Base-by-base conservation (phyloP, 371 early-diverging fungal species). In the Mortierella sp. region DNA sequence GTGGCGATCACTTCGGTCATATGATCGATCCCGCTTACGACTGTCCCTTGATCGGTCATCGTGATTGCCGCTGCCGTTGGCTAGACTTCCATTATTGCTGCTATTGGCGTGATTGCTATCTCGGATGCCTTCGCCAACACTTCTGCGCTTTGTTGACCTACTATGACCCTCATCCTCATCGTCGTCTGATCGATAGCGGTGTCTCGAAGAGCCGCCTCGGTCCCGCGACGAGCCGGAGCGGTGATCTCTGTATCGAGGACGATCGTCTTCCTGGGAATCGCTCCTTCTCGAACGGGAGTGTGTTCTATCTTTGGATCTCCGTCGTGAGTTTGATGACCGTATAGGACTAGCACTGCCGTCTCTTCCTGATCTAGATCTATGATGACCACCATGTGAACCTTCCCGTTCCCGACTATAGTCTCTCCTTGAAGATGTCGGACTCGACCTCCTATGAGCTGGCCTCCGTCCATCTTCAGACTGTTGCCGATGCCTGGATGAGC, bases 131-230 rank as follows among this genome's bases (percentile, higher is more conserved):
- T 75, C 81, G 3, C 81, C 81, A 8, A 69, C 63, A 63, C 72
- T 75, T 4, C 81, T 68, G 13, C 81, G 81, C 69, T 80, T 80
- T 7, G 69, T 47, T 21, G 81, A 55, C 28, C 81, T 64, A 15
- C 69, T 24, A 10, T 78, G 78, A 19, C 70, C 43, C n/a, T 74
- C 72, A n/a, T 80, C 81, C n/a, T 75, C 76, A 10, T 80, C 81
- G 13, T 80, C 76, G 21, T 80, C 81, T 2, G 81, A 80, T n/a
- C 81, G 72, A 58, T 74, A 63, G 4, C 81, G 71, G 19, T 71
- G 75, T 52, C 72, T 52, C 13, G 78, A 77, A 0, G 78, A 70
- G 38, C 68, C 41, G n/a, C 68, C 58, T 0, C 81, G 72, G 48
- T 81, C 81, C 45, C 65, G 81, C 21, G 72, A 69, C 1, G 81